Conservation (phyloP, 2,329 filamentous ascomycete species). For the Plectosphaerella sp. region DNA sequence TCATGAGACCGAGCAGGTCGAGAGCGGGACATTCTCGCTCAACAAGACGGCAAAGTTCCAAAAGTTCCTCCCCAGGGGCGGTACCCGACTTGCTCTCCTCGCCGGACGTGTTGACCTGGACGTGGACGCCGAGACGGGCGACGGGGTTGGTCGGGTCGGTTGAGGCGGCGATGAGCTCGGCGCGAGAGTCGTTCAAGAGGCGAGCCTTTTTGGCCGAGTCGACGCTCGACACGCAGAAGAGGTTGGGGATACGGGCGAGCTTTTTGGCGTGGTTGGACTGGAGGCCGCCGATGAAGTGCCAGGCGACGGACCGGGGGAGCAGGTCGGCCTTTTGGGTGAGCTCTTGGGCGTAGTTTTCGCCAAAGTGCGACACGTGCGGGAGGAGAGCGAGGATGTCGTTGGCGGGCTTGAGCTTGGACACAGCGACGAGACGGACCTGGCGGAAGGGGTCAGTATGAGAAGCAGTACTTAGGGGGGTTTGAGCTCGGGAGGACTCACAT, state of each 20-base stretch:
- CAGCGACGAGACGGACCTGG: conserved; percentile 84
- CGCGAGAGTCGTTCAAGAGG: conserved; percentile 72
- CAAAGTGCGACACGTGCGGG: conserved; percentile 66
- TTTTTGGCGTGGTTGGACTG: conserved; percentile 87
- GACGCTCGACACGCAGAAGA: conserved; percentile 89
- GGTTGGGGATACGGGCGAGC: conserved; percentile 79
- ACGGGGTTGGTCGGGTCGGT: conserved; percentile 25
- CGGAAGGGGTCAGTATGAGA: conserved; percentile 12
- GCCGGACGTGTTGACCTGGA: conserved; percentile 94
- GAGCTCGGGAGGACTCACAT: conserved; percentile 36
- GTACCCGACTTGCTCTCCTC: conserved; percentile 84
- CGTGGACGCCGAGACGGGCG: conserved; percentile 64
- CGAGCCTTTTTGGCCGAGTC: conserved; percentile 85
- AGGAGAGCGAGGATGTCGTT: conserved; percentile 87
- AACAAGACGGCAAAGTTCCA: conserved; percentile 66
- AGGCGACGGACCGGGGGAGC: conserved; percentile 71
- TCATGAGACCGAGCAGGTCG: conserved; percentile 83
- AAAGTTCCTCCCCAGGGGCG: conserved; percentile 57
- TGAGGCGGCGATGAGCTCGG: conserved; percentile 42
- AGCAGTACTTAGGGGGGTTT: neutral
- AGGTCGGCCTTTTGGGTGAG: conserved; percentile 78
- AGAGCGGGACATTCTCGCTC: conserved; percentile 67
- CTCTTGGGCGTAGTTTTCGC: conserved; percentile 95
- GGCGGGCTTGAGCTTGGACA: conserved; percentile 93
- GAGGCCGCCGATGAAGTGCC: conserved; percentile 95